Evolutionary conservation across 495 filamentous ascomycete species (phyloP).

Genomic region (Amniculicola lignicola): DNA sequence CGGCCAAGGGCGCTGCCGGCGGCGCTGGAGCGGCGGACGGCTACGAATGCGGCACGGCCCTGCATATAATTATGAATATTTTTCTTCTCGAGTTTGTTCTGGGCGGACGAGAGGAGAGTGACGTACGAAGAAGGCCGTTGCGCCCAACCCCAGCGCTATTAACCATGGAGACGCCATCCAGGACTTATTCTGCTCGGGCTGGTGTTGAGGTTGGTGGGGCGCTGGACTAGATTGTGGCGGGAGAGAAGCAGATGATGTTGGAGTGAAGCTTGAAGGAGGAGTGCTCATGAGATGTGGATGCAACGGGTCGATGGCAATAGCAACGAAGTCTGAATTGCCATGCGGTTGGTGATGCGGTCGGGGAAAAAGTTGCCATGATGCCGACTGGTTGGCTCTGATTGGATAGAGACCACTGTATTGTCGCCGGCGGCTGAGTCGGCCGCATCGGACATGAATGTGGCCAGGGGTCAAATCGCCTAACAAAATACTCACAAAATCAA

Average conservation of each 20-base stretch:
- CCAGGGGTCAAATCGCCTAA: no score
- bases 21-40: slow-evolving; percentile 76
- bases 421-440: no score
- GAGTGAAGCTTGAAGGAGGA: no score
- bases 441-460: no score
- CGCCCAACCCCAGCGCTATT: slow-evolving; percentile 74
- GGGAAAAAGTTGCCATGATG: slow-evolving; percentile 5
- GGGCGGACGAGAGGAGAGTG: slow-evolving; percentile 1
- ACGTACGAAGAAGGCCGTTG: slow-evolving; percentile 48
- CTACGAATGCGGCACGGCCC: slow-evolving; percentile 89
- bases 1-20: slow-evolving; percentile 61
- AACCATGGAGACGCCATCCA: slow-evolving; percentile 75
- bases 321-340: no score
- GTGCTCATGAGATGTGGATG: no score
- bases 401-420: no score
- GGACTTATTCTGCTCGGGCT: background rate
- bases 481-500: no score
- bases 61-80: slow-evolving; percentile 37
- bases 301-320: no score
- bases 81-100: background rate
- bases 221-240: background rate
- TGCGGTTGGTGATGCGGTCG: slow-evolving; percentile 2
- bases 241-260: no score
- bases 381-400: no score
- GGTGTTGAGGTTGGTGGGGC: background rate